A percentile compares a stretch with the other conserved stretches of the same genome.
phyloP scores from a whole-genome alignment of 495 filamentous ascomycete species.

The Penicillium bovifimosum region DNA sequence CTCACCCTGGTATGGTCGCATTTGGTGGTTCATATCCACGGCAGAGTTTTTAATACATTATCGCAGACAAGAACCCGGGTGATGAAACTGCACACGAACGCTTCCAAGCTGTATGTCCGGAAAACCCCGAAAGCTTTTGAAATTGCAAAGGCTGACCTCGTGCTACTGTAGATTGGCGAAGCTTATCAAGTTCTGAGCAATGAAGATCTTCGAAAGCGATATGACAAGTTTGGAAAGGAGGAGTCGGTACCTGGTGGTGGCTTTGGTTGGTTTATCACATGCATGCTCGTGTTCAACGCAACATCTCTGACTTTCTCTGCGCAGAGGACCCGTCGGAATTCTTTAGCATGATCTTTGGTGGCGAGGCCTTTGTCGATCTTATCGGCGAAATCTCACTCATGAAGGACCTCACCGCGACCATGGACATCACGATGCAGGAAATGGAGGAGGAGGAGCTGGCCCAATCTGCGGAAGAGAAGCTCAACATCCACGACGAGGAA shows the following conservation, averaged over 20 bases:
- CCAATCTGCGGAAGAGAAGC: slow-evolving; percentile 45
- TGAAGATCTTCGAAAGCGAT: slow-evolving; percentile 75
- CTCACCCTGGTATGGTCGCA: slow-evolving; percentile 53
- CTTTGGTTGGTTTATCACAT: slow-evolving; percentile 56
- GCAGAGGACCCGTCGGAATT: slow-evolving; percentile 92
- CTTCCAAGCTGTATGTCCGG: slow-evolving; percentile 68
- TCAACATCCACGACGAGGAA: slow-evolving; percentile 42
- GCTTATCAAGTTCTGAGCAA: slow-evolving; percentile 96
- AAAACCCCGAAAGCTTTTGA: not conserved
- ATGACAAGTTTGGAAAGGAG: slow-evolving; percentile 97
- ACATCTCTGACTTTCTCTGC: not conserved
- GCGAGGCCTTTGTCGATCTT: slow-evolving; percentile 87
- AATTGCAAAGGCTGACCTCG: slow-evolving; percentile 8
- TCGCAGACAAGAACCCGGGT: slow-evolving; percentile 90
- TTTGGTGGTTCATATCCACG: not conserved
- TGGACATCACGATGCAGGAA: slow-evolving; percentile 81
- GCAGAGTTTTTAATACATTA: not conserved
- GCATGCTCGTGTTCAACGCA: slow-evolving; percentile 18
- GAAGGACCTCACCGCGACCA: slow-evolving; percentile 83
- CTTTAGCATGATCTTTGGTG: slow-evolving; percentile 97
- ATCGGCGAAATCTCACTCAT: slow-evolving; percentile 90
- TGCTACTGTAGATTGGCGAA: slow-evolving; percentile 67
- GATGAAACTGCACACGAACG: slow-evolving; percentile 89
- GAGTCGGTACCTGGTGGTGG: slow-evolving; percentile 78
- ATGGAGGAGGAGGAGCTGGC: slow-evolving; percentile 61